Conservation (phyloP, 768 basidiomycete species). For the Psilocybe sp. region DNA sequence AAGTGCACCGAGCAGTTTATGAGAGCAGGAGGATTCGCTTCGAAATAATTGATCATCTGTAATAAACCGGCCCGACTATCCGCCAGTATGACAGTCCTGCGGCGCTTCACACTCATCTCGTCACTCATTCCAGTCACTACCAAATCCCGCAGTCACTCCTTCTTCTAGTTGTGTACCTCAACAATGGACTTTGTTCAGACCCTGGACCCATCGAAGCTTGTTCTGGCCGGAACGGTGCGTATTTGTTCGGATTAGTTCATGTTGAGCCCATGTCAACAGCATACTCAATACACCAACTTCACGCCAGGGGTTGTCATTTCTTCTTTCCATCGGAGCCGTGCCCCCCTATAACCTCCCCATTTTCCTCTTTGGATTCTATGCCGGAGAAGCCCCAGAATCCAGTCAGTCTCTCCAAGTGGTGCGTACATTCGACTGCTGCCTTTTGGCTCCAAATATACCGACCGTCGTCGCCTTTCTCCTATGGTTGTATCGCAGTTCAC, state of each 20-base stretch:
- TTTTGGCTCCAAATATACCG: neutral
- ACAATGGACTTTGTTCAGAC: conserved; percentile 65
- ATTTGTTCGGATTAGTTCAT: neutral
- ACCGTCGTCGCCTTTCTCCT: neutral
- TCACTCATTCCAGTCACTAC: no score
- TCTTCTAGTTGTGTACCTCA: neutral
- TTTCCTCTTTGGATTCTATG: conserved; percentile 75
- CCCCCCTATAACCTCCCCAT: conserved; percentile 82
- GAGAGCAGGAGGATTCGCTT: no score
- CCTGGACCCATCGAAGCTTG: conserved; percentile 71
- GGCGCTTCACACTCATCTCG: no score
- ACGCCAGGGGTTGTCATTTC: conserved; percentile 58
- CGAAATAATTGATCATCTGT: no score
- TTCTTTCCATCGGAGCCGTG: conserved; percentile 49
- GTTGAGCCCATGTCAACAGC: neutral
- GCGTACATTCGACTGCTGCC: conserved; percentile 14
- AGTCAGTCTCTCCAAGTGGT: conserved; percentile 65
- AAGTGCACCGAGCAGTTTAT: no score
- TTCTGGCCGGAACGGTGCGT: conserved; percentile 61
- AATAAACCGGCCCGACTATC: no score
- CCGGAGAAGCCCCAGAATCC: conserved; percentile 66
- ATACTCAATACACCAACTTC: neutral
- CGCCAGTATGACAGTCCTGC: no score
- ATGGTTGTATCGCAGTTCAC: conserved; percentile 54
- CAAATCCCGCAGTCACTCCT: neutral